A percentile compares a stretch with the other conserved stretches of the same genome.
phyloP scores from a whole-genome alignment of 306 rosid species.

The Lathyrus sativus region DNA sequence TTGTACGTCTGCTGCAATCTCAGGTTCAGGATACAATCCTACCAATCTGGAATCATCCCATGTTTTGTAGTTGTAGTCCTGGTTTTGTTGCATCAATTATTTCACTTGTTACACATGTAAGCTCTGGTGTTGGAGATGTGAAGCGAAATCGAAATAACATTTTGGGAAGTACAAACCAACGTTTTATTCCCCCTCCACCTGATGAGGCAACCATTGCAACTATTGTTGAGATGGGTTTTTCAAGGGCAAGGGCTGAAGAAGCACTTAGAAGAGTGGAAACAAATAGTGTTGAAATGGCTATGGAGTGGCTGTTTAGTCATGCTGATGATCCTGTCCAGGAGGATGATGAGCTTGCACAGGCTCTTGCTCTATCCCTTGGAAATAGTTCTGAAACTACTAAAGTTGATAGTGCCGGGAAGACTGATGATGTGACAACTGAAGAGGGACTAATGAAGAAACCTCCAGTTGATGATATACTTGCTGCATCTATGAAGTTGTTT shows the following conservation, averaged over 20 bases:
- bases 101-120: slow-evolving; percentile 85
- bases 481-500: slow-evolving; percentile 73
- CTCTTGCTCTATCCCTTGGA: slow-evolving; percentile 94
- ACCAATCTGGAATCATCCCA: slow-evolving; percentile 90
- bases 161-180: slow-evolving; percentile 69
- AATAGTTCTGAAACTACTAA: slow-evolving; percentile 84
- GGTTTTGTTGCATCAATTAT: slow-evolving; percentile 82
- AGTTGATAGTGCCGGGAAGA: slow-evolving; percentile 74
- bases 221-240: slow-evolving; percentile 96
- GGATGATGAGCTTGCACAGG: slow-evolving; percentile 96
- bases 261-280: slow-evolving; percentile 92
- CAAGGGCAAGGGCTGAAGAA: slow-evolving; percentile 98
- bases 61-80: slow-evolving; percentile 75
- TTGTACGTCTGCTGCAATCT: slow-evolving; percentile 94
- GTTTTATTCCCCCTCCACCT: slow-evolving; percentile 83
- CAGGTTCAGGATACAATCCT: slow-evolving; percentile 90
- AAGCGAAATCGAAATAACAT: slow-evolving; percentile 75
- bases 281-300: slow-evolving; percentile 99
- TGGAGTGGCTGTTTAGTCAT: slow-evolving; percentile 97
- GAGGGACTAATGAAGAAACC: slow-evolving; percentile 81
- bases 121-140: slow-evolving; percentile 95
- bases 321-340: slow-evolving; percentile 98
- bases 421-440: slow-evolving; percentile 68
- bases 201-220: slow-evolving; percentile 91
- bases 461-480: slow-evolving; percentile 88